Percentiles rank a stretch among this genome's conserved stretches.
Evolutionary conservation across 768 basidiomycete species (phyloP).

Genomic region (Boletus rex-veris): DNA sequence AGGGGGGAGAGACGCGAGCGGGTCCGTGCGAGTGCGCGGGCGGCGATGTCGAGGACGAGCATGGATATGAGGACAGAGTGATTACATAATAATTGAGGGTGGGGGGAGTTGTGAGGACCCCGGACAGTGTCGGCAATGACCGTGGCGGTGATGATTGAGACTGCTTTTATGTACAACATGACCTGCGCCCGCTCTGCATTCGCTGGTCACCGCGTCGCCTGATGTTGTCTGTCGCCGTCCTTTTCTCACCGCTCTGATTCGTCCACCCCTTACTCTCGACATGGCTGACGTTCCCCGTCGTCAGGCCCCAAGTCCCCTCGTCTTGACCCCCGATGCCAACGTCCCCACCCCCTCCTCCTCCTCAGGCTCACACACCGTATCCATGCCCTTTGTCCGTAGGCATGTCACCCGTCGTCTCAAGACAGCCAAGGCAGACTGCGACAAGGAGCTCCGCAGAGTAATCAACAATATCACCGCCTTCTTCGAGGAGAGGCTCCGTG

Average conservation of each 20-base stretch:
- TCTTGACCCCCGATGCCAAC: conserved; percentile 63
- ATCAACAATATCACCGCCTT: conserved; percentile 92
- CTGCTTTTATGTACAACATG: no score
- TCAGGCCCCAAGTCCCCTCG: conserved; percentile 69
- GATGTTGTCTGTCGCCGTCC: background rate
- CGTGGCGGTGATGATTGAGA: conserved; percentile 5
- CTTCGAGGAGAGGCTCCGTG: conserved; percentile 87
- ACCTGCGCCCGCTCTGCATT: background rate
- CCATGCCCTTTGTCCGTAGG: conserved; percentile 88
- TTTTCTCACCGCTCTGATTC: background rate
- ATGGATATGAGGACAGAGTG: conserved; percentile 3
- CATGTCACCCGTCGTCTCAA: conserved; percentile 92
- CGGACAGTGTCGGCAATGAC: conserved; percentile 15
- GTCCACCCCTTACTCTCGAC: conserved; percentile 10
- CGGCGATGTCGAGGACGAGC: conserved; percentile 6
- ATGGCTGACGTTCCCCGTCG: conserved; percentile 44
- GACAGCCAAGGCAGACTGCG: conserved; percentile 93
- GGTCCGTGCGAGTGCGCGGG: conserved; percentile 13
- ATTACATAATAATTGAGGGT: conserved; percentile 8
- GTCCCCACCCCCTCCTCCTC: conserved; percentile 17
- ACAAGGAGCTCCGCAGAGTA: conserved; percentile 92
- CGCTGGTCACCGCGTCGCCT: conserved; percentile 10
- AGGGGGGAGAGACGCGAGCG: background rate
- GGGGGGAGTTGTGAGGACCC: conserved; percentile 9
- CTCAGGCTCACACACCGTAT: conserved; percentile 71